These are phyloP conservation scores for Poteriospumella lacustris DNA, from an alignment of 108 stramenopile genomes.

Conservation along the genomic window DNA sequence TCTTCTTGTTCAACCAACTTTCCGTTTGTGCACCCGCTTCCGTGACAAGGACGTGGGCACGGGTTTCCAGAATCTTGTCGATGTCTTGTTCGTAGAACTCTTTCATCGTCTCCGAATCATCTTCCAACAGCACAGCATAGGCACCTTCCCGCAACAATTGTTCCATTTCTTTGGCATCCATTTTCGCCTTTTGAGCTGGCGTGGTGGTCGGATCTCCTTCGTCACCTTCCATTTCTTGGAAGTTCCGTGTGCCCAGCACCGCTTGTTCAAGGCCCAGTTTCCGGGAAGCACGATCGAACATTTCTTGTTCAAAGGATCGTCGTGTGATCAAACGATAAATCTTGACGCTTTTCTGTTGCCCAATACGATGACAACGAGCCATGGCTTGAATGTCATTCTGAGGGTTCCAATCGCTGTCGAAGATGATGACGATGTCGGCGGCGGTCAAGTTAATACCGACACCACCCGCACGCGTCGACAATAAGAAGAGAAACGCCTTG, in stretches of 20 bases:
- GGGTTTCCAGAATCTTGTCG: conserved; percentile 74
- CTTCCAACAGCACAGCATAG: conserved; percentile 74
- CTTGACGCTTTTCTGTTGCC: conserved; percentile 89
- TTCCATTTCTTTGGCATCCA: conserved; percentile 78
- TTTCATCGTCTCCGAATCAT: conserved; percentile 71
- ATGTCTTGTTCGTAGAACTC: conserved; percentile 81
- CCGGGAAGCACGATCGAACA: conserved; percentile 93
- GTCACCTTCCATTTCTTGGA: conserved; percentile 69
- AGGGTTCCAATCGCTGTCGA: conserved; percentile 95
- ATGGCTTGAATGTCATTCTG: conserved; percentile 99
- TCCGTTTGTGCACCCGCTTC: conserved; percentile 75
- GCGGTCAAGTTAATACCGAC: conserved; percentile 98
- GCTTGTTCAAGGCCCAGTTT: conserved; percentile 99
- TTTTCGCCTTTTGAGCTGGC: not conserved
- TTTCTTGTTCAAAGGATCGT: conserved; percentile 88
- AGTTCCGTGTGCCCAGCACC: conserved; percentile 83
- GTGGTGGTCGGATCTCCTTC: conserved; percentile 56
- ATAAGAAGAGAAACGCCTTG: conserved; percentile 81
- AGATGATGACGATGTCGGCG: conserved; percentile 76
- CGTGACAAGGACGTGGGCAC: conserved; percentile 75
- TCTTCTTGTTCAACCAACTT: conserved; percentile 77
- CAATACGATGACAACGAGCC: conserved; percentile 95
- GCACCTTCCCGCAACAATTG: conserved; percentile 80
- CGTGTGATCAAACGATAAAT: conserved; percentile 94
- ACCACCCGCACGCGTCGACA: conserved; percentile 86